Evolutionary conservation across 2,329 filamentous ascomycete genomes (phyloP).

Genomic region (Rachicladosporium sp.): DNA sequence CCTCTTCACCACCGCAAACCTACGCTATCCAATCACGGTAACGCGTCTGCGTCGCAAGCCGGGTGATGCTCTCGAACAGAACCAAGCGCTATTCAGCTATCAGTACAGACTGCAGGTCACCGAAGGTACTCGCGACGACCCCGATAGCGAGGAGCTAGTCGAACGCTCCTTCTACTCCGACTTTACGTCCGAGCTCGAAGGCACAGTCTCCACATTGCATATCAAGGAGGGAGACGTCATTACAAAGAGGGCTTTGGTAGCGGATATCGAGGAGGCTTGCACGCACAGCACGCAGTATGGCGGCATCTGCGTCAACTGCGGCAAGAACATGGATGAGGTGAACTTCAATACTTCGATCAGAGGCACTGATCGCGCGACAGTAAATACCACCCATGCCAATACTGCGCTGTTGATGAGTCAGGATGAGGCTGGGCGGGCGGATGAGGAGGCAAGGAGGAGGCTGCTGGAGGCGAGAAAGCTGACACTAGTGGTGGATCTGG

Average conservation of each 20-base stretch:
- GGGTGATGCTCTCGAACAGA: conserved; percentile 62
- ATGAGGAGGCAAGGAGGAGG: conserved; percentile 75
- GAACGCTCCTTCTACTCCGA: conserved; percentile 60
- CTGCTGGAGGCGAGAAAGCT: conserved; percentile 72
- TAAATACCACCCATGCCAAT: conserved; percentile 92
- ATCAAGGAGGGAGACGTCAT: conserved; percentile 55
- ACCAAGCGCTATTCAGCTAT: conserved; percentile 75
- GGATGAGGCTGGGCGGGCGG: conserved; percentile 65
- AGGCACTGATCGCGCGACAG: conserved; percentile 75
- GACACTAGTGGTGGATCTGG: conserved; percentile 88
- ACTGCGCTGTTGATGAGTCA: conserved; percentile 74
- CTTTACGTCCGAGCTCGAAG: conserved; percentile 76
- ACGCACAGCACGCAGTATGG: conserved; percentile 83
- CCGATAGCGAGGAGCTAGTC: conserved; percentile 47
- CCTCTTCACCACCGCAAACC: conserved; percentile 37
- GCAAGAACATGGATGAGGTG: conserved; percentile 86
- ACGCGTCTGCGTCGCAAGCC: conserved; percentile 66
- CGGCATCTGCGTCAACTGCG: conserved; percentile 82
- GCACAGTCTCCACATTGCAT: conserved; percentile 64
- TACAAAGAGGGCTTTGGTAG: conserved; percentile 39
- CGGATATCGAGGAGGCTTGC: conserved; percentile 82
- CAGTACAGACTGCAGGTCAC: conserved; percentile 64
- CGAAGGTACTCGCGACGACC: conserved; percentile 58
- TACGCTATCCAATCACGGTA: conserved; percentile 90
- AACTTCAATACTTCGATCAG: conserved; percentile 70